Base-by-base conservation (phyloP, 257 asterid species). In the Solanum sejunctum region DNA sequence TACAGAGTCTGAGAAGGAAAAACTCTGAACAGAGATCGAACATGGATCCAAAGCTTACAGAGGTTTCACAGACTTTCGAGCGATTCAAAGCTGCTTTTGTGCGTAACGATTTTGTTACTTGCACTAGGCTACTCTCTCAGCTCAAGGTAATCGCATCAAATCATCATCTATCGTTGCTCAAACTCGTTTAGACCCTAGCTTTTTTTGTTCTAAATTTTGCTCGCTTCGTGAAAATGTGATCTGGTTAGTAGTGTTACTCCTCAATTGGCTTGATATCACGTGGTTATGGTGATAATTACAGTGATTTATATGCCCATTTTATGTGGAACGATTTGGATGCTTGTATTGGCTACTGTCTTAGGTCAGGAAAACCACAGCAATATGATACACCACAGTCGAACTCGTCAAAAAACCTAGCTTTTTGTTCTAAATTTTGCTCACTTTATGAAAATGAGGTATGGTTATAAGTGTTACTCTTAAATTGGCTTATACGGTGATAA, bases 21-120 rank as follows among this genome's bases (percentile, higher is more conserved):
- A 84, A 9, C 60, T 64, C 55, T n/a, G 75, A 60, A 58, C 43
- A 81, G 58, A 61, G 55, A 67, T 72, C 56, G 49, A 75, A 86
- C 49, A 93, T 92, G 97, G 96, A 95, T 94, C 96, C 98, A 18
- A 92, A 90, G 82, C 32, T 88, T 20, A 92, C 92, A 10, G 98
- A 91, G 88, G 87, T 92, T 81, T 91, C 95, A 1, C 97, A 95
- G 75, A n/a, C 69, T 4, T 93, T 94, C 86, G 95, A 89, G 85
- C 92, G 98, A 81, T 94, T 94, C 88, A 95, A 95, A 85, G 95
- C 97, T 32, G 94, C 98, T 12, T 60, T 91, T 51, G 88, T 89
- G 0, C 91, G 97, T 67, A 92, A 92, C 80, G 99, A 95, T 89
- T 94, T 88, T 63, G 95, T 91, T 84, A 87, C 93, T 80, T 94